Base-by-base conservation (phyloP, 1,284 basidiomycete species). In the Earliella scabrosa region DNA sequence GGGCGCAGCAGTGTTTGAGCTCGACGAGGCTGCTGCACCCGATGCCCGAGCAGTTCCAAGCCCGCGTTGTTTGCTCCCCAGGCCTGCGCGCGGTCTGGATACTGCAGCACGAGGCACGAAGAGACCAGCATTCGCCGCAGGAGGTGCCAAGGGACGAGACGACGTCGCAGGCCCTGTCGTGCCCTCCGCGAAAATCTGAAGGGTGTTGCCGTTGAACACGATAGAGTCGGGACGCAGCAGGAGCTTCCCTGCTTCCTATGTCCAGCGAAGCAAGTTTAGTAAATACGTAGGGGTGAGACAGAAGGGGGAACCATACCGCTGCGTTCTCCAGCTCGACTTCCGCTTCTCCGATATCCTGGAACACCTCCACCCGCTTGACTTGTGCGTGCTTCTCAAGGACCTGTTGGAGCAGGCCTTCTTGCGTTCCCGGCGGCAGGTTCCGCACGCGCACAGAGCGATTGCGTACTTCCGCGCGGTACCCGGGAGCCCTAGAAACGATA, bases 371-470 rank as follows among this genome's bases (percentile, higher is more conserved):
- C 1, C 90, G 82, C 51, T 82, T 86, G 26, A 97, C 86, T 4
- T 77, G 72, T 0, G 83, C 83, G 41, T 90, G 72, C 72, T 93
- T 95, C 70, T 95, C 92, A 7, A 98, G 75, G 0, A 77, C 76
- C 76, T 98, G 95, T 66, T 98, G 95, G 21, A 98, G 72, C 1
- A 97, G 76, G 0, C 90, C 95, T 70, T 97, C 95, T 68, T 96
- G 92, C 1, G 85, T 82, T 11, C 75, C 80, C 3, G 80, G 65
- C 2, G 92, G 92, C n/a, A 98, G 77, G 45, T 88, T 87, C 32
- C 79, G 83, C 39, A 97, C 76, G 23, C 87, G 84, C 9, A 97
- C 78, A 27, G 90, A 88, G 20, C 88, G 81, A 64, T 79, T 89
- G 45, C 85, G 82, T 13, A 78, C 72, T 55, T 94, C 92, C 13